Percentiles rank a stretch among this genome's conserved stretches.
phyloP scores from a whole-genome alignment of 306 rosid species.

The Rosa persica region DNA sequence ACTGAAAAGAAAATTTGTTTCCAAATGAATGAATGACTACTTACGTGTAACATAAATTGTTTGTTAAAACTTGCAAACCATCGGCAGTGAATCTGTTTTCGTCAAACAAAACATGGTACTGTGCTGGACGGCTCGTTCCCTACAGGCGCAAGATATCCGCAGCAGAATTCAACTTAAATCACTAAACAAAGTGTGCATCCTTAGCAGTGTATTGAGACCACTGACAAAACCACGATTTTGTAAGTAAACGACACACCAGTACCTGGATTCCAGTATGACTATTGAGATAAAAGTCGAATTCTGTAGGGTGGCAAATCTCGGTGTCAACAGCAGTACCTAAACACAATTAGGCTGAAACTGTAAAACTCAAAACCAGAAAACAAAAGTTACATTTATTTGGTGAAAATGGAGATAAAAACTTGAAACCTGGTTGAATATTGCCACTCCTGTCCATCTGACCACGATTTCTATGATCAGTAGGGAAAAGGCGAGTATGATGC shows the following conservation, averaged over 20 bases:
- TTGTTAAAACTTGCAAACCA: constrained; percentile 34
- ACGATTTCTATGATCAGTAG: constrained; percentile 20
- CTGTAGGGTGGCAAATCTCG: constrained; percentile 61
- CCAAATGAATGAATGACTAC: neutral
- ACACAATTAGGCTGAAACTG: neutral
- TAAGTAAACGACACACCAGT: neutral
- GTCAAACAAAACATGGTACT: constrained; percentile 46
- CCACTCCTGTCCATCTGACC: constrained; percentile 52
- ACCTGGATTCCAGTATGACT: constrained; percentile 86
- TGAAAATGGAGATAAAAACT: no score
- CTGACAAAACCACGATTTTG: neutral
- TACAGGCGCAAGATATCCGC: neutral
- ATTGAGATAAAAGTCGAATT: constrained; percentile 66
- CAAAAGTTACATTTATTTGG: neutral
- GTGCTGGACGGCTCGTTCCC: constrained; percentile 53
- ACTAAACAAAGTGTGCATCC: neutral
- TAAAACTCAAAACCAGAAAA: neutral
- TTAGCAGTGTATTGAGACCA: neutral
- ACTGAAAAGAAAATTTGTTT: neutral
- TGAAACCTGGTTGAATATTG: constrained; percentile 73
- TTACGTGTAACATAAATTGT: constrained; percentile 52
- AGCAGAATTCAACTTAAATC: neutral
- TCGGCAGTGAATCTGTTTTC: constrained; percentile 44
- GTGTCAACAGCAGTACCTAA: constrained; percentile 81
- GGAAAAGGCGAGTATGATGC: constrained; percentile 72